Base-by-base conservation (phyloP, 2,329 filamentous ascomycete species). In the Cercospora canescens region DNA sequence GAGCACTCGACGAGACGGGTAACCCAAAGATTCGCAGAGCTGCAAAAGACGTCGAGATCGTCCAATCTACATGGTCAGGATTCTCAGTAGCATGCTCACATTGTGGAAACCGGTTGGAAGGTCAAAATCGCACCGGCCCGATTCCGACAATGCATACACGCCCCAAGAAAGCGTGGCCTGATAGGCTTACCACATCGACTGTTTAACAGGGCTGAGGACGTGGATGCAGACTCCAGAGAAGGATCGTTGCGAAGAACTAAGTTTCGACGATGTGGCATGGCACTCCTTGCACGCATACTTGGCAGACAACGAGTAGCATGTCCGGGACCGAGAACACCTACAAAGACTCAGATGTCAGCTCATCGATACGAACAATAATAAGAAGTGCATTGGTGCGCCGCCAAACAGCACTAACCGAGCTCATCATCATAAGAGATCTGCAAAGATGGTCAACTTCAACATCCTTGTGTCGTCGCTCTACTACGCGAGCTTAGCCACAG, bases 401-500 rank as follows among this genome's bases (percentile, higher is more conserved):
- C 28, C 26, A 16, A 12, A 28, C 48, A 52, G 14, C 16, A 18
- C 6, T 28, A 1, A 41, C 16, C n/a, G 12, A 50, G 12, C 45
- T 3, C 45, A 28, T 52, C 11, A 16, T 16, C 9, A 5, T 56
- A 14, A 14, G 14, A 24, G 24, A 12, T 6, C 26, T 26, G 39
- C 57, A 32, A 50, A 16, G 6, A 60, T 60, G 39, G 26, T 60
- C n/a, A 60, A 48, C 26, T 24, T 50, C 57, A 60, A 30, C n/a
- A n/a, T n/a, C 2, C 11, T 60, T 34, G 14, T 60, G 37, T 24
- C 28, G 14, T 30, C 26, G 8, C 18, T 60, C 28, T 37, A 16
- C 57, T 45, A 21, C 7, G 14, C 39, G 21, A 45, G 35, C 24
- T 6, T 48, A 7, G 57, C 39, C 8, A 12, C 12, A 12, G 14